These are phyloP conservation scores for Forsythia suspensa DNA, from an alignment of 257 asterid species.

Conservation along the genomic window DNA sequence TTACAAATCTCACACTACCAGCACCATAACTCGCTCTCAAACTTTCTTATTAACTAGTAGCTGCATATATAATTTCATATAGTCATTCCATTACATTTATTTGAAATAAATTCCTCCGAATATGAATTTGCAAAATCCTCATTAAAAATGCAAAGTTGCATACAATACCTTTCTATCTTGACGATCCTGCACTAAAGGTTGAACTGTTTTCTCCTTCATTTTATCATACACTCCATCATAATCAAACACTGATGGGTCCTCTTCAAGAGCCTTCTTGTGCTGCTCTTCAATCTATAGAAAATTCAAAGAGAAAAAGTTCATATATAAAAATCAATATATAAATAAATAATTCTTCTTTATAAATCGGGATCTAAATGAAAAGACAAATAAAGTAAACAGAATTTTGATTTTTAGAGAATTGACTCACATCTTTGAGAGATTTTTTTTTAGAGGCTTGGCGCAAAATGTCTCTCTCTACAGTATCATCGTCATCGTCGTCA, in stretches of 20 bases:
- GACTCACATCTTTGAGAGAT: constrained; percentile 72
- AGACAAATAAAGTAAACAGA: neutral
- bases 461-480: constrained; percentile 73
- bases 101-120: neutral
- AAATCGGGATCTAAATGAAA: neutral
- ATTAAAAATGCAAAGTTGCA: neutral
- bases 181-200: constrained; percentile 59
- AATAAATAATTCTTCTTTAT: no score
- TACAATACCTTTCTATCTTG: constrained; percentile 65
- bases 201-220: constrained; percentile 80
- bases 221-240: constrained; percentile 90
- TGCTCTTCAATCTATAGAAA: constrained; percentile 67
- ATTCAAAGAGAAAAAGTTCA: neutral
- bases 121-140: neutral
- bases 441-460: constrained; percentile 82
- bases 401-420: neutral
- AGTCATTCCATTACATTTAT: neutral
- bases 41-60: no score
- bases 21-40: neutral
- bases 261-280: constrained; percentile 87
- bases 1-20: neutral
- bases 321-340: neutral
- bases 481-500: constrained; percentile 59
- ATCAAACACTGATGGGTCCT: constrained; percentile 84
- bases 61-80: no score